Evolutionary conservation across 352 stramenopile species (phyloP).

Genomic region (Pythium biforme): DNA sequence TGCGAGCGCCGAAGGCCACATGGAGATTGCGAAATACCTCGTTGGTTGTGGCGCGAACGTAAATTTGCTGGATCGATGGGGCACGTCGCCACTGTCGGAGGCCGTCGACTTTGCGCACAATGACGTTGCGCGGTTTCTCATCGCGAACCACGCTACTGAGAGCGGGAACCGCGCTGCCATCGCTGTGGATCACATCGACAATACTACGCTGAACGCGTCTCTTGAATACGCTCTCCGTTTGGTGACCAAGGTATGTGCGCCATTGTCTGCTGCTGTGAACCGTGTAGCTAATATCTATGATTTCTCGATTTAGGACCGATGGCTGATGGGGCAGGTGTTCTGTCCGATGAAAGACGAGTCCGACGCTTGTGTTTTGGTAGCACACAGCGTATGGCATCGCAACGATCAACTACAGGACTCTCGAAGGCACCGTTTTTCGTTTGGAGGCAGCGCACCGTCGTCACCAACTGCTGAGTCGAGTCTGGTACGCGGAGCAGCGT

Average conservation of each 20-base stretch:
- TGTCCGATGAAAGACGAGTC: constrained; percentile 62
- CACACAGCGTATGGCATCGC: constrained; percentile 73
- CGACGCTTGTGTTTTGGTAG: constrained; percentile 58
- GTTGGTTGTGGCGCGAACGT: constrained; percentile 71
- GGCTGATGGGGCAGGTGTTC: constrained; percentile 74
- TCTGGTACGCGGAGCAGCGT: constrained; percentile 5
- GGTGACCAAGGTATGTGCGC: constrained; percentile 46
- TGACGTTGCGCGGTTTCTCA: constrained; percentile 62
- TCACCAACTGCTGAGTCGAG: constrained; percentile 15
- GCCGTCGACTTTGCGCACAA: constrained; percentile 81
- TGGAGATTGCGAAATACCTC: constrained; percentile 58
- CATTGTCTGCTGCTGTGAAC: not conserved
- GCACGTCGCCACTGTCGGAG: constrained; percentile 68
- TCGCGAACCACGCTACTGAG: constrained; percentile 60
- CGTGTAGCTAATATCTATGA: not conserved
- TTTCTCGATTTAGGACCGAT: constrained; percentile 42
- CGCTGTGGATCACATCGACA: constrained; percentile 63
- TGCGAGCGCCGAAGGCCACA: constrained; percentile 63
- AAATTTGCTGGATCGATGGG: constrained; percentile 78
- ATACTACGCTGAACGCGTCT: constrained; percentile 45
- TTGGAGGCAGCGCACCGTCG: not conserved
- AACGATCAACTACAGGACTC: constrained; percentile 26
- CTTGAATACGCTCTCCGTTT: constrained; percentile 70
- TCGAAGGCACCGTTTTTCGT: not conserved
- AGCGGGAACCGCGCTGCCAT: constrained; percentile 57